Evolutionary conservation across 2,329 filamentous ascomycete species (phyloP).

Genomic region (Penicillium sp.): DNA sequence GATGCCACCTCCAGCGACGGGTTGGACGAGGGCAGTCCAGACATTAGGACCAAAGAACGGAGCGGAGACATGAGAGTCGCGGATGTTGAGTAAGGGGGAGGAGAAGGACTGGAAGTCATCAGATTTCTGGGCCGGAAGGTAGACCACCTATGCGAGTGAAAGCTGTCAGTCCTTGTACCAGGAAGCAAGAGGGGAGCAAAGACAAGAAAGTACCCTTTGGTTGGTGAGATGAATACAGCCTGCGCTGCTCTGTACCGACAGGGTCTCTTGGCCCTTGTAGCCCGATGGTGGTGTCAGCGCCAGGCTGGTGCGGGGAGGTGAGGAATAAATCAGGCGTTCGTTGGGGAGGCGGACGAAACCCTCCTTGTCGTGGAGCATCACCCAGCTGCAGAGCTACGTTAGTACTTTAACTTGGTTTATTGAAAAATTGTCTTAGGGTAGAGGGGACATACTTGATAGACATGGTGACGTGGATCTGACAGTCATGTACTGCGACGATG

Average conservation of each 20-base stretch:
- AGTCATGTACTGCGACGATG: conserved; percentile 7
- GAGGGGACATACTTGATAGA: conserved; percentile 43
- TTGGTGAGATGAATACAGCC: conserved; percentile 82
- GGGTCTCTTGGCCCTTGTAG: conserved; percentile 62
- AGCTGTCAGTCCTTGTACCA: conserved; percentile 10
- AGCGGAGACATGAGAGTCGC: conserved; percentile 81
- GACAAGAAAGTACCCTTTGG: conserved; percentile 62
- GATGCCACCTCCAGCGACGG: conserved; percentile 80
- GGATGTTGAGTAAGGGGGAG: conserved; percentile 80
- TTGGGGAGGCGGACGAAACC: conserved; percentile 82
- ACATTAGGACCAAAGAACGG: conserved; percentile 93
- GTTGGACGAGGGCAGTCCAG: conserved; percentile 79
- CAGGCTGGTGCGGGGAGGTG: conserved; percentile 75
- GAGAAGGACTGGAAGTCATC: conserved; percentile 80
- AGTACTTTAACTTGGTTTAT: neutral
- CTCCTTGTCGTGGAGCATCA: conserved; percentile 76
- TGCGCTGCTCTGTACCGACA: conserved; percentile 71
- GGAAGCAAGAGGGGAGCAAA: conserved; percentile 13
- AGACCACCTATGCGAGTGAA: conserved; percentile 67
- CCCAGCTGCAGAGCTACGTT: conserved; percentile 65
- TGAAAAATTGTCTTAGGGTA: neutral
- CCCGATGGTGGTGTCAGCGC: conserved; percentile 71
- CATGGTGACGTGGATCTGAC: conserved; percentile 29
- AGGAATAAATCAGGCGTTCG: conserved; percentile 79
- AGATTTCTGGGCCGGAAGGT: conserved; percentile 73